Evolutionary conservation across 495 filamentous ascomycete species (phyloP), one percentile per base, ranked within the genome.

Genomic region (Cercophora scortea): DNA sequence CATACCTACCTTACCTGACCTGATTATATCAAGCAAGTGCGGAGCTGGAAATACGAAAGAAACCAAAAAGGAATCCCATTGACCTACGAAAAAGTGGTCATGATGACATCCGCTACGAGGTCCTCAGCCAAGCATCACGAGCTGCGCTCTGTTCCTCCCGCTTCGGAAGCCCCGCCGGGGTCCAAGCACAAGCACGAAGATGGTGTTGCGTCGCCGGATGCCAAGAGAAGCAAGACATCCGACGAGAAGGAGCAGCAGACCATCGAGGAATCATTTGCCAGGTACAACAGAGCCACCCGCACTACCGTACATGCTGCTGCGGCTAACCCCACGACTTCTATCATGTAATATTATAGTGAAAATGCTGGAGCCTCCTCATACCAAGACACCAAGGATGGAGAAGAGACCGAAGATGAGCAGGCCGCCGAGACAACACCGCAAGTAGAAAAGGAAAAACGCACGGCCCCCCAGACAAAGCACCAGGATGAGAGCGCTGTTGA

Each of bases 111-210:
- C 10, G 47, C 54, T 0, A 65, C 60, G 6, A 52, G 54, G 51
- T 57, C 57, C 33, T 35, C 44, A 16, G 52, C 61, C 35, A 62
- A 58, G 40, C 50, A 53, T 13, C 34, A 57, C 13, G 50, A 55
- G 8, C 16, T 54, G 18, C 6, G 1, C 33, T 41, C 32, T 8
- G 47, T 53, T 4, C 43, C 48, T 52, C 42, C 56, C 18, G 41
- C 51, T 8, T 51, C 51, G 1, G 52, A 61, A 18, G 55, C 58
- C 6, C 13, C 49, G 32, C 49, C 59, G 1, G 59, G 61, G 10
- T 57, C 59, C 19, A 64, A 64, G 48, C 59, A 61, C 51, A 64
- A 57, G 43, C 35, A 51, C 4, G 47, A 53, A 2, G 56, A 50
- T 39, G 19, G 13, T 8, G 47, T 17, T 10, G 32, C 34, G 0